Evolutionary conservation across 805 yeast species (phyloP), one percentile per base, ranked within the genome.

Genomic region (Myxozyma mucilagina): DNA sequence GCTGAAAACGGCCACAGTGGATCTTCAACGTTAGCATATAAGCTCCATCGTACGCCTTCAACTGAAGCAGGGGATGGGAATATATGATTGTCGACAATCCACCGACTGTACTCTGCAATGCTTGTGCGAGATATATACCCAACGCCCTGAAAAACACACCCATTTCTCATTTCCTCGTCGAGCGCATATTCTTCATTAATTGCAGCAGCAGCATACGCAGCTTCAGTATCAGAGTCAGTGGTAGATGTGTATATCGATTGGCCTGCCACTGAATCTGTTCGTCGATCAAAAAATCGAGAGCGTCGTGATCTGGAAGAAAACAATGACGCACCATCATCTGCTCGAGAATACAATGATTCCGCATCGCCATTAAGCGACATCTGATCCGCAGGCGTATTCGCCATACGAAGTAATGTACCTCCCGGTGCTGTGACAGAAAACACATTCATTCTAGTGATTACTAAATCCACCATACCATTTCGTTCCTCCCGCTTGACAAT

Each of bases 1-100:
- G 63, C 54, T 10, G 56, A 48, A 18, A 62, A 55, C 29, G 64
- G 66, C 45, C 53, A 43, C 41, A 52, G 42, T 13, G 63, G 58
- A 20, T 62, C 63, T 31, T 55, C 63, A 36, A 47, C 36, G 36
- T 62, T 62, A 14, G 56, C 36, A 41, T 47, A 62, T 8, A 52
- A 24, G 31, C 59, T 43, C 67, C 67, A 63, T 9, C 51, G 56
- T 11, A 63, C 62, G 11, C 65, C 63, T 18, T 63, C 67, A 18
- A 63, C 39, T 2, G 57, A 34, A 6, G 53, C 18, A 18, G 67
- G 67, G 4, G 67, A 59, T 5, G 67, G 65, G 32, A 61, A 59
- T 11, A 63, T 57, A 35, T 63, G 67, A 44, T 63, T 63, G 52
- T 63, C 67, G 14, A 63, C 39, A 10, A 63, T 31, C 67, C 67